These are phyloP conservation scores for Citrus sp. DNA, from an alignment of 345 rosid genomes.

Conservation along the genomic window DNA sequence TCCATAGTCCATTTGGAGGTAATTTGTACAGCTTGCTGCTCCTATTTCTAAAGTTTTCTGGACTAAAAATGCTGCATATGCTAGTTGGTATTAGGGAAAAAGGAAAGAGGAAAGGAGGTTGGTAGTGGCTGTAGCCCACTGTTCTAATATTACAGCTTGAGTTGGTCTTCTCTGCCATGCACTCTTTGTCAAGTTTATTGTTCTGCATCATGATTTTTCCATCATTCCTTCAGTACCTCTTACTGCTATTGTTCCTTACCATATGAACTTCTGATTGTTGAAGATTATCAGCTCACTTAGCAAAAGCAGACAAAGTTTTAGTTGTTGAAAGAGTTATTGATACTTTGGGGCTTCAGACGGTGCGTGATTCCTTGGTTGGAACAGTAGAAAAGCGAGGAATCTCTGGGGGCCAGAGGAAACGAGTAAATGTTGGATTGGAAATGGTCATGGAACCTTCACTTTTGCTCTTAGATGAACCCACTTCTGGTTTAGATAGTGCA, in stretches of 20 bases:
- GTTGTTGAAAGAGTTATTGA: constrained; percentile 90
- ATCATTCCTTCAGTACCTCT: constrained; percentile 1
- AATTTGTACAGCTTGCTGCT: neutral
- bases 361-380: constrained; percentile 84
- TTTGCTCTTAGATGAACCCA: constrained; percentile 90
- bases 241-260: neutral
- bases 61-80: neutral
- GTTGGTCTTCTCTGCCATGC: constrained; percentile 1
- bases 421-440: constrained; percentile 94
- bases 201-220: neutral
- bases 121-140: neutral
- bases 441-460: constrained; percentile 99
- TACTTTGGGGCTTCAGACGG: constrained; percentile 80
- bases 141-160: neutral
- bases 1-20: neutral
- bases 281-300: constrained; percentile 63
- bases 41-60: neutral
- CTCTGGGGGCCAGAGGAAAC: constrained; percentile 96
- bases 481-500: constrained; percentile 97
- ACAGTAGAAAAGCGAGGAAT: constrained; percentile 92
- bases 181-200: neutral
- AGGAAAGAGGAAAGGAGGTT: neutral
- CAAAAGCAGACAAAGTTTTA: constrained; percentile 76
- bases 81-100: neutral
- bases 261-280: constrained; percentile 11